Base-by-base conservation (phyloP, 116 monocot species). In the Dioscorea cayenensis region DNA sequence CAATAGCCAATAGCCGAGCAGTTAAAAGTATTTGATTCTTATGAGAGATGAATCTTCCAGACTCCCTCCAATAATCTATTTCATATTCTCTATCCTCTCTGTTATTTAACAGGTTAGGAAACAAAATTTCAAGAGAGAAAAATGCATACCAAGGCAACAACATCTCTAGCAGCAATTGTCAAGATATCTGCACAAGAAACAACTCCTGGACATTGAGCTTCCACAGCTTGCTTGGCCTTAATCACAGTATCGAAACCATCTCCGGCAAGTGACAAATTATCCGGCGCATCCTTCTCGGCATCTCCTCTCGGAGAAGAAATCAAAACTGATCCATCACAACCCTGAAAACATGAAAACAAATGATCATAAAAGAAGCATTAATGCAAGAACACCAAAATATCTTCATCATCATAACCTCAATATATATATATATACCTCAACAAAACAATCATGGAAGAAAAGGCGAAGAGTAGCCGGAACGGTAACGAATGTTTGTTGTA, bases 371-470 rank as follows among this genome's bases (percentile, higher is more conserved):
- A 52, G 9, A 28, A 65, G 28, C 17, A 49, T 23, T 65, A 9
- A 38, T 51, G 32, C 62, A 32, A 36, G 60, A 36, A 36, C 28
- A 12, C 17, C 18, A 43, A 48, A 67, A 7, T 36, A 67, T 7
- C 8, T 32, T 32, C 43, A 49, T 14, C 32, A 32, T 32, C 32
- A 32, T 7, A 68, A 25, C 25, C 25, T 25, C 25, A 12, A 19
- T 49, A 0, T 1, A 5, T 18, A 6, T 10, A 37, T 70, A 0
- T 18, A 22, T 69, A 92, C 92, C 78, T 79, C 75, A 14, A 89
- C 79, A 28, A 94, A 79, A 76, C 87, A 85, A 66, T 89, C 85
- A 60, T 89, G 89, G 72, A 89, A 89, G 82, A 80, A 83, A 58
- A 89, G 77, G 38, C 89, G 71, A 13, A 94, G 80, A 12, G 87